Base-by-base conservation (phyloP, 495 filamentous ascomycete genomes). In the Lineolata rhizophorae region DNA sequence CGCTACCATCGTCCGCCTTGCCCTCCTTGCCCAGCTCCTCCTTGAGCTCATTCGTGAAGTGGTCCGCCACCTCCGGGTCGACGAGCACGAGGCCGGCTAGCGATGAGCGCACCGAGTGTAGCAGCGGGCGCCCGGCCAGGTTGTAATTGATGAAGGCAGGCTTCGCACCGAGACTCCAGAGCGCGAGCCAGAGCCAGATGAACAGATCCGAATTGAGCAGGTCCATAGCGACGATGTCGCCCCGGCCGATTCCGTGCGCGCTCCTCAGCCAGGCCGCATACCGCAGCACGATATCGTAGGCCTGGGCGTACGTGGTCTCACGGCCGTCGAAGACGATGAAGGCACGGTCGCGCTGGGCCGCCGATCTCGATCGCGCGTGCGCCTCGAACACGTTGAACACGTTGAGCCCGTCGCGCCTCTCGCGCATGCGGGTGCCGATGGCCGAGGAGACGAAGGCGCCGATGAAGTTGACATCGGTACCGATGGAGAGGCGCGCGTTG, bases 141-240 rank as follows among this genome's bases (percentile, higher is more conserved):
- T 94, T 95, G 52, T 87, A 91, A 49, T 97, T 97, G 55, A 97
- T 76, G 37, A 90, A 78, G 0, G 85, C 87, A n/a, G 85, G 83
- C 17, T 65, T 66, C 0, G 79, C 84, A 0, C 87, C 87, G 25
- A 95, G 69, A 12, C 72, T 70, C 84, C 85, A 94, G 19, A 94
- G 51, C 0, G 75, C 87, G 15, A 91, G 59, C 57, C 70, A 65
- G n/a, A 93, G 36, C 55, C 91, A 90, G 8, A 92, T 41, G 44
- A 84, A 87, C 3, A 65, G 64, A 10, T 79, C 72, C 16, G 69
- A 78, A 45, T 97, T 97, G 55, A 76, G 76, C 40, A 84, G 77
- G 51, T 93, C 70, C 44, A 97, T 60, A 0, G 84, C 85, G 2
- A 97, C 77, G 29, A 95, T 67, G 29, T 94, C 80, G 39, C 67